Evolutionary conservation across 2,329 filamentous ascomycete genomes (phyloP), one percentile per base, ranked within the genome.

Genomic region (Fusarium foetens): DNA sequence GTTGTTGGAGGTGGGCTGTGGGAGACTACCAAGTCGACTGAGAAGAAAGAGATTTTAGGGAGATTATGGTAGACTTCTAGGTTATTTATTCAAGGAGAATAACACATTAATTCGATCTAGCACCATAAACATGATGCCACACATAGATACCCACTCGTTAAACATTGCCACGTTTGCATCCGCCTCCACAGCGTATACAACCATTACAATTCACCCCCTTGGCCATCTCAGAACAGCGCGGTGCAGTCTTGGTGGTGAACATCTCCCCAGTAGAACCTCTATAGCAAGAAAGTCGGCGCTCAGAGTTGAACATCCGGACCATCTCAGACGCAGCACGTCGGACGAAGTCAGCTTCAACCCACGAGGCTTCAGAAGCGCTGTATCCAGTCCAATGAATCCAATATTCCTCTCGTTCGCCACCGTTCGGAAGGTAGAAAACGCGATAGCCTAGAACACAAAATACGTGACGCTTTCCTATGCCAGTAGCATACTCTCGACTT

Each of bases 281-380:
- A n/a, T 63, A 45, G 6, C 36, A 63, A 17, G 58, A 49, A n/a
- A 63, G 46, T 6, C 60, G 43, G 12, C 42, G 58, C n/a, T 63
- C 35, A 5, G 25, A 36, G 13, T 51, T 49, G 23, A 62, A 63
- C 2, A 38, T 36, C 4, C 2, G 31, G 23, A 63, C 42, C 33
- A 41, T 43, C 16, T 35, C 8, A 21, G 42, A 42, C 8, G 60
- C 60, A 14, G 35, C 33, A 19, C 14, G 31, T 29, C 31, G 35
- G 21, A 35, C 36, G 16, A 42, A 45, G 12, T 58, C 35, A 29
- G 59, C 43, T 17, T 21, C 43, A 31, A 63, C 46, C 60, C 60
- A 63, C 1, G 42, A 49, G 11, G 39, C 29, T 23, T 42, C 12
- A 35, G 42, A 49, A 8, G 57, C 23, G 17, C 29, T 21, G 13